These are phyloP conservation scores for Spatholobus suberectus DNA, from an alignment of 306 rosid species.

Conservation along the genomic window DNA sequence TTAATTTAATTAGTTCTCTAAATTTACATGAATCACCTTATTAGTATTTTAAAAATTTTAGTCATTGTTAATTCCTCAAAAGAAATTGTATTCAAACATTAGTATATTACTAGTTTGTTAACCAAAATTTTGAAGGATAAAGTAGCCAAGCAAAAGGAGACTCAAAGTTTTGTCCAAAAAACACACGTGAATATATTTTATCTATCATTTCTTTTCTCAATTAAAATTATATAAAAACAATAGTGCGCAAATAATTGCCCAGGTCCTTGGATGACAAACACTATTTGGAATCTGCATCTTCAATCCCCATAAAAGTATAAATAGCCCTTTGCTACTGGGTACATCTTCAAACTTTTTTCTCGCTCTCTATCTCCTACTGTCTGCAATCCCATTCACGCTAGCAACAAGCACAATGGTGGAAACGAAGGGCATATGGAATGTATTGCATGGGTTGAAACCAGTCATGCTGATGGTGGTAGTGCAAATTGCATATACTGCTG, in stretches of 20 bases:
- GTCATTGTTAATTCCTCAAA: background rate
- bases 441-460: constrained; percentile 42
- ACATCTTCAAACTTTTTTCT: background rate
- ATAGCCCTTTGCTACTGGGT: background rate
- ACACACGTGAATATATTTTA: background rate
- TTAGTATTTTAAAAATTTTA: too few relatives aligned
- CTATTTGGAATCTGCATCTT: constrained; percentile 35
- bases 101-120: background rate
- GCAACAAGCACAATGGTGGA: background rate
- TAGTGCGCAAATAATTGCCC: background rate
- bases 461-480: constrained; percentile 51
- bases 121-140: background rate
- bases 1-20: background rate
- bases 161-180: background rate
- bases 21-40: background rate
- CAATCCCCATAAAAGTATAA: constrained; percentile 1
- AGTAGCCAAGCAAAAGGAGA: background rate
- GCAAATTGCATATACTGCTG: constrained; percentile 59
- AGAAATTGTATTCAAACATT: background rate
- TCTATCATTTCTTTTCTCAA: background rate
- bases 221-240: background rate
- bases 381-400: background rate
- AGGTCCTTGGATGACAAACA: background rate
- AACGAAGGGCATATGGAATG: constrained; percentile 22
- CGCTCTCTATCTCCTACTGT: too few relatives aligned